Conservation (phyloP, 129 eudicot species). For the sunflower (Helianthus annuus) region DNA sequence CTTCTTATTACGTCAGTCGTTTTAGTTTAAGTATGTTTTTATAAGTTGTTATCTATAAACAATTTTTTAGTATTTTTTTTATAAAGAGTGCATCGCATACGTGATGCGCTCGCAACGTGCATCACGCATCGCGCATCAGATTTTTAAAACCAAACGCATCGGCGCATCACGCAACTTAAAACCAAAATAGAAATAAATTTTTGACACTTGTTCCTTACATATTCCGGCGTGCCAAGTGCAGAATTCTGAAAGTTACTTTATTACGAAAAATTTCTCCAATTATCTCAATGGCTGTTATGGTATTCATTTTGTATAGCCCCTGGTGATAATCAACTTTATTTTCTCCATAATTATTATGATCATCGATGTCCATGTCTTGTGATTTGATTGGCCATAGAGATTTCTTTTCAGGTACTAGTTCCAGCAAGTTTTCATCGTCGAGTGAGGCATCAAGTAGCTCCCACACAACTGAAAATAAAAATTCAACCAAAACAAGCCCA, state of each 20-base stretch:
- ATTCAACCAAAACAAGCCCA: constrained; percentile 74
- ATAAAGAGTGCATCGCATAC: too few relatives aligned
- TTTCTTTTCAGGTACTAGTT: constrained; percentile 66
- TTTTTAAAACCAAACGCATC: too few relatives aligned
- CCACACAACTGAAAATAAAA: constrained; percentile 73
- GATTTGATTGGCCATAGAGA: constrained; percentile 63
- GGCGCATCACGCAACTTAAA: too few relatives aligned
- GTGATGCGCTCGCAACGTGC: too few relatives aligned
- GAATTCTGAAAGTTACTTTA: constrained; percentile 68
- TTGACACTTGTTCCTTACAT: constrained; percentile 61
- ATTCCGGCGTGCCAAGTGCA: constrained; percentile 76
- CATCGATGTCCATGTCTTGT: constrained; percentile 81
- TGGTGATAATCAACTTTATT: constrained; percentile 59
- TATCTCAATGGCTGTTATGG: constrained; percentile 76
- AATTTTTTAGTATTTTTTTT: too few relatives aligned
- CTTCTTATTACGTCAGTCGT: too few relatives aligned
- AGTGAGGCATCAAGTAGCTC: constrained; percentile 87
- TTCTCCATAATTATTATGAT: constrained; percentile 47
- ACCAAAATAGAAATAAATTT: too few relatives aligned
- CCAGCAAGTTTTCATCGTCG: constrained; percentile 86
- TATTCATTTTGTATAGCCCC: constrained; percentile 59
- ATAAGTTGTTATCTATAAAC: too few relatives aligned
- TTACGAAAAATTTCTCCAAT: constrained; percentile 60
- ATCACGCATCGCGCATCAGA: too few relatives aligned
- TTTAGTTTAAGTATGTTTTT: too few relatives aligned